Evolutionary conservation across 768 basidiomycete species (phyloP), one percentile per base, ranked within the genome.

Genomic region (Russula sp.): DNA sequence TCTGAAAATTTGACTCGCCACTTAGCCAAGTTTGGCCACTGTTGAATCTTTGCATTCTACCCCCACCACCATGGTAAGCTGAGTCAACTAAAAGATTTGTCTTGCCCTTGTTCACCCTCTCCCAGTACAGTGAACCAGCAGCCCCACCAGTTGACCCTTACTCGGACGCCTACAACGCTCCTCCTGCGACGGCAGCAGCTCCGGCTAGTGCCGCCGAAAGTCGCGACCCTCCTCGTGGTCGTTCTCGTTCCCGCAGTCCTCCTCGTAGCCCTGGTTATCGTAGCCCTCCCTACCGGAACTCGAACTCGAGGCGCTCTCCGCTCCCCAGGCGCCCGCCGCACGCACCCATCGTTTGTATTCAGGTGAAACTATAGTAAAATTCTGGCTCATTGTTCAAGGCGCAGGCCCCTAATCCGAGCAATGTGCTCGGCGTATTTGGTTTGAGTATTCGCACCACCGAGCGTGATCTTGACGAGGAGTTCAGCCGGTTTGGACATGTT

Each of bases 351-450:
- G 88, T 90, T 73, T 65, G 88, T 84, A 63, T 66, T 40, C 64
- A 44, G n/a, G 1, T n/a, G 18, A 55, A 55, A 59, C 37, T 44
- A 31, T 52, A 60, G 22, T 35, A 39, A 62, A 69, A 56, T 61
- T 62, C 65, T 47, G 68, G 57, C 60, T 66, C 62, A 73, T 61
- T 77, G 81, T 66, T 82, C 73, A 61, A 68, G 48, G 71, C 73
- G 66, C 82, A 92, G 90, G 89, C 88, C 68, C 91, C 92, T 54
- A 88, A 87, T 73, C 90, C 94, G 22, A 88, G 89, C 69, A 87
- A 82, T 64, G 94, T 96, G 37, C 81, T 99, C 65, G 96, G 96
- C 62, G 94, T 98, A n/a, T 99, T 98, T 68, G 96, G 96, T n/a
- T 77, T 98, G 47, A 95, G 93, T 69, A 96, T 99, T 61, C 85